These are phyloP conservation scores for Arachnopeziza araneosa DNA, from an alignment of 2,329 filamentous ascomycete species.

Conservation along the genomic window DNA sequence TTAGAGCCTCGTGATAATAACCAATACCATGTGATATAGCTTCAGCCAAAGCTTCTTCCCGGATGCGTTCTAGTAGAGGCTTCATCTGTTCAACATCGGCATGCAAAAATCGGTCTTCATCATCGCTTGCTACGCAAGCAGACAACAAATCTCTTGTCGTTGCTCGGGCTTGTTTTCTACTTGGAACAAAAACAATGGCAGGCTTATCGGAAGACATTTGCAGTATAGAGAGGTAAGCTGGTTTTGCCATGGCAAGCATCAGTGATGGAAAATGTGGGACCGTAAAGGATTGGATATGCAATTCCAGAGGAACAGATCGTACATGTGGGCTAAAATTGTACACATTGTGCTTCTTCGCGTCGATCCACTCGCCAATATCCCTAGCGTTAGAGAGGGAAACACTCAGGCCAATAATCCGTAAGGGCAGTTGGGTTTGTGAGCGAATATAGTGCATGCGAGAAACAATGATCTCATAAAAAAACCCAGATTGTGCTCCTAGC, in stretches of 20 bases:
- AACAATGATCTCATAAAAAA: slow-evolving; percentile 93
- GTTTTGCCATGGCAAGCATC: slow-evolving; percentile 98
- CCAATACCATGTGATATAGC: slow-evolving; percentile 90
- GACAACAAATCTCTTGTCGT: slow-evolving; percentile 83
- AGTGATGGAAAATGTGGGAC: slow-evolving; percentile 96
- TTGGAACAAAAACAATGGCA: slow-evolving; percentile 86
- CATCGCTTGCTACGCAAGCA: slow-evolving; percentile 81
- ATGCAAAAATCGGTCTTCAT: slow-evolving; percentile 91
- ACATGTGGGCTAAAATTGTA: slow-evolving; percentile 97
- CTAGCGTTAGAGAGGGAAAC: slow-evolving; percentile 90
- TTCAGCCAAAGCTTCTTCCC: slow-evolving; percentile 82
- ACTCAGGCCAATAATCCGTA: slow-evolving; percentile 84
- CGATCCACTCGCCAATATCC: slow-evolving; percentile 96
- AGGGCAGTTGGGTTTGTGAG: slow-evolving; percentile 74
- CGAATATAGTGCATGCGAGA: slow-evolving; percentile 97
- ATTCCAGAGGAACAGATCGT: slow-evolving; percentile 80
- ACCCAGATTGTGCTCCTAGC: slow-evolving; percentile 78
- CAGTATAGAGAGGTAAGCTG: slow-evolving; percentile 81
- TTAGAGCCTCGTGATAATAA: slow-evolving; percentile 94
- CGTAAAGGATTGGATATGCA: slow-evolving; percentile 91
- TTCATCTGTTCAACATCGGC: slow-evolving; percentile 75
- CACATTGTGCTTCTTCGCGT: slow-evolving; percentile 94
- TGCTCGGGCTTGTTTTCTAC: slow-evolving; percentile 82
- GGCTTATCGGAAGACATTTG: slow-evolving; percentile 87
- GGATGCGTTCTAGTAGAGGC: slow-evolving; percentile 74